Evolutionary conservation across 2,329 filamentous ascomycete species (phyloP).

Genomic region (Diaporthe velutina): DNA sequence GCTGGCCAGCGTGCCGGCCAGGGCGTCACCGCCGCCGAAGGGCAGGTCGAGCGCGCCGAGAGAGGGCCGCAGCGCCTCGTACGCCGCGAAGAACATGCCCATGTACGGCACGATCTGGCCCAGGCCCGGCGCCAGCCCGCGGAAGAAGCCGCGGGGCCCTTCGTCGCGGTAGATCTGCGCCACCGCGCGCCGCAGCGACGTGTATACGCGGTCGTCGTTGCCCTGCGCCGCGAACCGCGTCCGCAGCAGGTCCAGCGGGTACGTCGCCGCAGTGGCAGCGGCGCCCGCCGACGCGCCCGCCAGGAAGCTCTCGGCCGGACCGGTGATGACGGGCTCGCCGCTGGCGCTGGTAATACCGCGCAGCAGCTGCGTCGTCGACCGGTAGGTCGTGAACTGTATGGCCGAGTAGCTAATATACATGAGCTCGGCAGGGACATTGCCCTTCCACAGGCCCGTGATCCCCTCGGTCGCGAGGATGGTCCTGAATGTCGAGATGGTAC

Average conservation of each 20-base stretch:
- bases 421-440: constrained; percentile 94
- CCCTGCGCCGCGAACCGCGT: constrained; percentile 98
- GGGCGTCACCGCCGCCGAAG: constrained; percentile 84
- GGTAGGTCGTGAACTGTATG: constrained; percentile 91
- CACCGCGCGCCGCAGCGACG: constrained; percentile 76
- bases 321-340: constrained; percentile 63
- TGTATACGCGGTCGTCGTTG: constrained; percentile 78
- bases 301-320: constrained; percentile 82
- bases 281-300: constrained; percentile 87
- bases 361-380: constrained; percentile 77
- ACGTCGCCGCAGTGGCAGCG: constrained; percentile 84
- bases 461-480: constrained; percentile 87
- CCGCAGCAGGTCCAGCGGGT: constrained; percentile 91
- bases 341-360: constrained; percentile 61
- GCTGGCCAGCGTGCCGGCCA: constrained; percentile 84
- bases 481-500: constrained; percentile 80
- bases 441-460: constrained; percentile 92
- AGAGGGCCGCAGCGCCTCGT: constrained; percentile 79
- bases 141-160: constrained; percentile 85
- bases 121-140: constrained; percentile 84
- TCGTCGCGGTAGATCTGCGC: constrained; percentile 81
- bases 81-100: constrained; percentile 94
- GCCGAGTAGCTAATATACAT: constrained; percentile 94
- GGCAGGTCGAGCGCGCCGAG: constrained; percentile 70
- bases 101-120: constrained; percentile 95